A percentile compares a stretch with the other conserved stretches of the same genome.
Conservation (phyloP, 805 yeast species). For the Candida ulmi region DNA sequence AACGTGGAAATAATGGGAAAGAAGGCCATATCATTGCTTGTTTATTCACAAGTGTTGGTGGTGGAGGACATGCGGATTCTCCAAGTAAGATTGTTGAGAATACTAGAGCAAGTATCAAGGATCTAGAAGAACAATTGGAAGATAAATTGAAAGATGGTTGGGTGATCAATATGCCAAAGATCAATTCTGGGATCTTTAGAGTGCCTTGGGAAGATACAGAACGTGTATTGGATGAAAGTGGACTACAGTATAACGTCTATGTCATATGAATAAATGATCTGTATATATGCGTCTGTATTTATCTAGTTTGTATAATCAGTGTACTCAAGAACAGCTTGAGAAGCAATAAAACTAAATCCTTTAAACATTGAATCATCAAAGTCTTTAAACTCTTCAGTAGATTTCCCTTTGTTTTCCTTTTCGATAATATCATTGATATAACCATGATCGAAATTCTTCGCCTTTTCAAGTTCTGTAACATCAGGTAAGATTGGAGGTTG, state of each 20-base stretch:
- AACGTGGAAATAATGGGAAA: constrained; percentile 25
- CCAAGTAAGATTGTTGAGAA: constrained; percentile 41
- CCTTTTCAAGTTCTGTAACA: constrained; percentile 66
- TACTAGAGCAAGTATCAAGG: constrained; percentile 46
- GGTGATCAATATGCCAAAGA: constrained; percentile 61
- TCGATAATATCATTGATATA: constrained; percentile 53
- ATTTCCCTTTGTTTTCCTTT: not conserved
- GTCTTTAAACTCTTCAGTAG: not conserved
- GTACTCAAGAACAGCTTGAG: constrained; percentile 31
- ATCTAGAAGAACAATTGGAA: constrained; percentile 36
- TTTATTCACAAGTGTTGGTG: constrained; percentile 63
- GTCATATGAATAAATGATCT: constrained; percentile 22
- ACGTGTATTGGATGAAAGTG: constrained; percentile 32
- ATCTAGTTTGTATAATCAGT: too few species aligned
- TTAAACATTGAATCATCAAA: constrained; percentile 26
- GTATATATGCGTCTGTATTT: constrained; percentile 1
- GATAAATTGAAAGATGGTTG: constrained; percentile 12
- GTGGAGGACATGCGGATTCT: constrained; percentile 35
- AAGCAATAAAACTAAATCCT: constrained; percentile 42
- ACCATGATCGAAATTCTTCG: constrained; percentile 75
- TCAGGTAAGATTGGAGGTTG: constrained; percentile 75
- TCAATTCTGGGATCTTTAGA: constrained; percentile 74
- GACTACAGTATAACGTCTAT: constrained; percentile 40
- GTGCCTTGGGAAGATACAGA: constrained; percentile 79
- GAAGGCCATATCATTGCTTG: constrained; percentile 43